Percentiles rank a stretch among this genome's conserved stretches.
phyloP scores from a whole-genome alignment of 768 basidiomycete genomes.

The Lactifluus volemus region DNA sequence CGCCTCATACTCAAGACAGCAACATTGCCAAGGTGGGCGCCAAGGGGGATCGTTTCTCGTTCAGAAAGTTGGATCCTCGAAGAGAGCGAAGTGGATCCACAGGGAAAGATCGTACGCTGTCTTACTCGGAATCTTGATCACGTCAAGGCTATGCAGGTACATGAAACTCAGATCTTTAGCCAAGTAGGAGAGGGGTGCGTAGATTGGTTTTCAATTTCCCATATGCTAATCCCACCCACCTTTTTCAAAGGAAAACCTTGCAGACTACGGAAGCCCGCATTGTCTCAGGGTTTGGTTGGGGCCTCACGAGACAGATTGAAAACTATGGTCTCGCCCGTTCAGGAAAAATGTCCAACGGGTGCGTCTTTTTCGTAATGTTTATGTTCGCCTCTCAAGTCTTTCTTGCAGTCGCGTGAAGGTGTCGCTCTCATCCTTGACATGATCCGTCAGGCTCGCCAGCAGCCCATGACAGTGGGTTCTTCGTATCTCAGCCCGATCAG shows the following conservation, averaged over 20 bases:
- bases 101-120: constrained; percentile 67
- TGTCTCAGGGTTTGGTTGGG: constrained; percentile 86
- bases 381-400: constrained; percentile 8
- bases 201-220: not conserved
- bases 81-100: constrained; percentile 87
- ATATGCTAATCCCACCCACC: not conserved
- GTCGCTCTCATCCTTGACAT: constrained; percentile 74
- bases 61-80: constrained; percentile 94
- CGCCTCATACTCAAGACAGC: constrained; percentile 90
- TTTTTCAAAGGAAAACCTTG: constrained; percentile 51
- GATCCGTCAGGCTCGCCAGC: constrained; percentile 67
- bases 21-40: constrained; percentile 87
- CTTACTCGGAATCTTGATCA: constrained; percentile 88
- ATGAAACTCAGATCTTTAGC: constrained; percentile 68
- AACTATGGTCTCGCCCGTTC: constrained; percentile 77
- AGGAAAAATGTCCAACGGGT: constrained; percentile 83
- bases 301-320: constrained; percentile 80
- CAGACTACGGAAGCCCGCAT: constrained; percentile 85
- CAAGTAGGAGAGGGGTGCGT: constrained; percentile 61
- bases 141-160: constrained; percentile 88
- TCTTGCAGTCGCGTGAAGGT: constrained; percentile 70
- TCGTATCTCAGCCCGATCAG: constrained; percentile 17
- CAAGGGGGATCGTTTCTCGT: constrained; percentile 68
- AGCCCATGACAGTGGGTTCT: constrained; percentile 37
- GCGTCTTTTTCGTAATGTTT: constrained; percentile 23